Base-by-base conservation (phyloP, 2,329 filamentous ascomycete genomes). In the Pyricularia grisea region DNA sequence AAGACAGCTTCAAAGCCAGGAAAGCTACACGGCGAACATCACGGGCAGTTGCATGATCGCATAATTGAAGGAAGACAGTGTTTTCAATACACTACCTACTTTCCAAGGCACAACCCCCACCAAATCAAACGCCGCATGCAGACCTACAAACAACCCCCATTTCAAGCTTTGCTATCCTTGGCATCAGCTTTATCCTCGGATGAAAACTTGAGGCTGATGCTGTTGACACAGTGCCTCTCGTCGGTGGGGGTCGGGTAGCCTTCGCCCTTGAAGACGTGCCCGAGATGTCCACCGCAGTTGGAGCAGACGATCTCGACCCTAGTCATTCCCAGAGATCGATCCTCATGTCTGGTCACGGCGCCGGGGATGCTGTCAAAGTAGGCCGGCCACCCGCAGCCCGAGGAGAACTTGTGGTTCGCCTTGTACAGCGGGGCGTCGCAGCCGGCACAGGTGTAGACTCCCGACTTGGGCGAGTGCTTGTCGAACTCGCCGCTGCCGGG, bases 161-260 rank as follows among this genome's bases (percentile, higher is more conserved):
- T n/a, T 67, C 66, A 67, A 28, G 36, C 66, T 42, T 67, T 67
- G 66, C 66, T 50, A 33, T 55, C 67, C 60, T 50, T 25, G n/a
- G 55, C 31, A 1, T 61, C 30, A 20, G 23, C 67, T 30, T 68
- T 36, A 30, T 55, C 90, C 66, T 92, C 84, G 0, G 84, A 82
- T 1, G 83, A 85, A 77, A 99, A 98, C 74, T 89, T 95, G 80
- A 98, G 82, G 77, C 92, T 96, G 68, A 98, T 81, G 76, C 92
- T 95, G 78, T 98, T 99, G 70, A 99, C 95, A 77, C 95, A 99
- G 82, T 99, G 95, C 71, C 95, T 86, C 87, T 99, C 95, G 78
- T 99, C 91, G 25, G 94, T 98, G 5, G 95, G 93, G 27, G 91
- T 96, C 10, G 84, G 76, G 76, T 90, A 94, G 25, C 92, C 90